phyloP scores from a whole-genome alignment of 805 yeast species.

The Lachancea dasiensis region DNA sequence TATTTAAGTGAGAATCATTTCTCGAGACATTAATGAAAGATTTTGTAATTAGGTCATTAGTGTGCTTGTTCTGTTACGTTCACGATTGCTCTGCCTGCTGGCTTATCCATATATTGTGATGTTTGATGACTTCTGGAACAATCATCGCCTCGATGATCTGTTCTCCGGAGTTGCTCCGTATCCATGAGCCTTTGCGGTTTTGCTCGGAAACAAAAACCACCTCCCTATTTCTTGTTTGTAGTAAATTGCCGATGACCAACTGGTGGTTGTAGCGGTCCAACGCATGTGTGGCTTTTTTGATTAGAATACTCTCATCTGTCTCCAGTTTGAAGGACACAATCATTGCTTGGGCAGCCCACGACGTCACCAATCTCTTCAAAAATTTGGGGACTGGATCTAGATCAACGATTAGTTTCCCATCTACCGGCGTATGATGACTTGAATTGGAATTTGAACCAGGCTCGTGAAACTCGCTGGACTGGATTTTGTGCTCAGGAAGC shows the following conservation, averaged over 20 bases:
- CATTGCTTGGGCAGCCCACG: slow-evolving; percentile 95
- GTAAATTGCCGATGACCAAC: slow-evolving; percentile 85
- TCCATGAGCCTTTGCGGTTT: slow-evolving; percentile 40
- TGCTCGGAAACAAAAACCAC: slow-evolving; percentile 67
- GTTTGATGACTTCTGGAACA: slow-evolving; percentile 65
- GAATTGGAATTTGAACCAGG: slow-evolving; percentile 32
- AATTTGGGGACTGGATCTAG: slow-evolving; percentile 96
- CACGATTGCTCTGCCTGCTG: slow-evolving; percentile 1
- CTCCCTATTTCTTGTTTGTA: slow-evolving; percentile 81
- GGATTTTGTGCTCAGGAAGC: slow-evolving; percentile 92
- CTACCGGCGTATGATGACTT: slow-evolving; percentile 23
- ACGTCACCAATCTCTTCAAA: slow-evolving; percentile 75
- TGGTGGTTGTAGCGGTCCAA: slow-evolving; percentile 85
- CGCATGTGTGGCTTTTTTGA: slow-evolving; percentile 73
- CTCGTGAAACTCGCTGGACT: slow-evolving; percentile 69
- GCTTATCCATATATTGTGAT: slow-evolving; percentile 61
- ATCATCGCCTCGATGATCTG: slow-evolving; percentile 65
- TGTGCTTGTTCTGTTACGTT: background rate
- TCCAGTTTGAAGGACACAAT: slow-evolving; percentile 91
- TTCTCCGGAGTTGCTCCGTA: slow-evolving; percentile 38
- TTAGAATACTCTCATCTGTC: slow-evolving; percentile 67
- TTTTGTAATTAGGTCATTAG: slow-evolving; percentile 1
- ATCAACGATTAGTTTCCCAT: slow-evolving; percentile 74
- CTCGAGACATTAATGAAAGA: background rate
- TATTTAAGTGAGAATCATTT: too few relatives aligned